Conservation (phyloP, 495 filamentous ascomycete genomes). For the Aspergillus sparsus region DNA sequence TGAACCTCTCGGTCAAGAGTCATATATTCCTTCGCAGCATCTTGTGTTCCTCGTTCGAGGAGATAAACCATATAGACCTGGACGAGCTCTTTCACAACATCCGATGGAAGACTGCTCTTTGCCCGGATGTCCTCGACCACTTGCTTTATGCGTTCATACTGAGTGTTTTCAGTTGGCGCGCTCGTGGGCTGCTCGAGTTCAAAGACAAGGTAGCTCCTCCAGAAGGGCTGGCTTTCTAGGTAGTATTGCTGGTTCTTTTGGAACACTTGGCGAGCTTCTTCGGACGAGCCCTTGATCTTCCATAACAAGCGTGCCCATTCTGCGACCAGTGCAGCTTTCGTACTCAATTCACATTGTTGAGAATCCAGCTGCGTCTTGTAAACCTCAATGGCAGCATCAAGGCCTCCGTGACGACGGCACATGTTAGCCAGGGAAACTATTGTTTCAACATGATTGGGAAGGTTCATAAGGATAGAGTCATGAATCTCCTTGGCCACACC, state of each 20-base stretch:
- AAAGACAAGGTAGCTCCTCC: slow-evolving; percentile 85
- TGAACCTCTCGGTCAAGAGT: slow-evolving; percentile 82
- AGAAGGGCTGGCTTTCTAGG: slow-evolving; percentile 85
- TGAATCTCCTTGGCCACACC: slow-evolving; percentile 83
- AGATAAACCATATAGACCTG: slow-evolving; percentile 83
- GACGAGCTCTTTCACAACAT: slow-evolving; percentile 73
- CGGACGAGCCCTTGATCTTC: slow-evolving; percentile 83
- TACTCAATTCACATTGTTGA: slow-evolving; percentile 68
- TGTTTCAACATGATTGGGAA: slow-evolving; percentile 80
- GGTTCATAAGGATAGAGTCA: slow-evolving; percentile 66
- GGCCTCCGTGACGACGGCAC: slow-evolving; percentile 77
- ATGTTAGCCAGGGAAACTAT: slow-evolving; percentile 89
- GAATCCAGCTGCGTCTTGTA: slow-evolving; percentile 80
- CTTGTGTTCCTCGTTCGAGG: slow-evolving; percentile 78
- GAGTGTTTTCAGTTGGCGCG: slow-evolving; percentile 59
- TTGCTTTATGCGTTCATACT: slow-evolving; percentile 73
- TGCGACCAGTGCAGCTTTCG: slow-evolving; percentile 82
- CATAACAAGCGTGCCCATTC: slow-evolving; percentile 89
- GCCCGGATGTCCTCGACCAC: slow-evolving; percentile 77
- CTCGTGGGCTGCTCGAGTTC: slow-evolving; percentile 86
- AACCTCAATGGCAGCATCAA: slow-evolving; percentile 84
- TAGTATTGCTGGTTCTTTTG: slow-evolving; percentile 82
- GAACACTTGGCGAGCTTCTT: slow-evolving; percentile 86
- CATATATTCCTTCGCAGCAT: slow-evolving; percentile 84
- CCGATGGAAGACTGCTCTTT: slow-evolving; percentile 69